Evolutionary conservation across 768 basidiomycete genomes (phyloP).

Genomic region (Dacryopinax spathularia): DNA sequence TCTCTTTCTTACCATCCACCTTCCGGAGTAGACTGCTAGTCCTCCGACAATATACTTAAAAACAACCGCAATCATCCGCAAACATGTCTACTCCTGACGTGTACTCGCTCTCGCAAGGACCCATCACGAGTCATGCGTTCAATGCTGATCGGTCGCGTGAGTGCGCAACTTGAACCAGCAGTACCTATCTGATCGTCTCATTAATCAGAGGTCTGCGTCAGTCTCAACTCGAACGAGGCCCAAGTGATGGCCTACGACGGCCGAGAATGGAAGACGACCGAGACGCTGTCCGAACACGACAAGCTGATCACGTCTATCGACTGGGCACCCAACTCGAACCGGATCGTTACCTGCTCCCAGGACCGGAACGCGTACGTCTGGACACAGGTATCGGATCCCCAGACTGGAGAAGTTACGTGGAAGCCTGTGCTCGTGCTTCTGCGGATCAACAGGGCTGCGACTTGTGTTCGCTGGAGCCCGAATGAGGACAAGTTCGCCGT

Average conservation of each 20-base stretch:
- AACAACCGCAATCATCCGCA: background rate
- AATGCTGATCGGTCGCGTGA: slow-evolving; percentile 73
- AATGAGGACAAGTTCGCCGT: slow-evolving; percentile 98
- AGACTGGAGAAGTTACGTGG: slow-evolving; percentile 63
- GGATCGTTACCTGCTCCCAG: slow-evolving; percentile 97
- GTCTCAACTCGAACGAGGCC: slow-evolving; percentile 78
- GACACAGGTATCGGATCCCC: slow-evolving; percentile 63
- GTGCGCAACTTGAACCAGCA: slow-evolving; percentile 21
- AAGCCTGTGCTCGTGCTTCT: slow-evolving; percentile 94
- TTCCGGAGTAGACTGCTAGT: slow-evolving; percentile 66
- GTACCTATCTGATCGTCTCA: background rate
- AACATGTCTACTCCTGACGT: slow-evolving; percentile 61
- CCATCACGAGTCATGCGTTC: slow-evolving; percentile 84
- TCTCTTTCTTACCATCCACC: background rate
- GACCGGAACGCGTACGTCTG: slow-evolving; percentile 98
- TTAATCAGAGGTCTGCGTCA: slow-evolving; percentile 68
- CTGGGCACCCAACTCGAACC: slow-evolving; percentile 94
- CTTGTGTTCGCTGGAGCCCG: slow-evolving; percentile 90
- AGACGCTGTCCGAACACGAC: slow-evolving; percentile 91
- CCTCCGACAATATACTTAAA: slow-evolving; percentile 34
- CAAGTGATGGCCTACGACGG: slow-evolving; percentile 62
- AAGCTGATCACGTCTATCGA: slow-evolving; percentile 95
- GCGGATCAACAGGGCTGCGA: slow-evolving; percentile 90
- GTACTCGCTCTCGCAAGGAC: slow-evolving; percentile 61
- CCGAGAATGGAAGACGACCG: slow-evolving; percentile 51